A percentile compares a stretch with the other conserved stretches of the same genome.
These are phyloP conservation scores for Funneliformis geosporum DNA, from an alignment of 192 early-diverging fungal species.

Conservation along the genomic window DNA sequence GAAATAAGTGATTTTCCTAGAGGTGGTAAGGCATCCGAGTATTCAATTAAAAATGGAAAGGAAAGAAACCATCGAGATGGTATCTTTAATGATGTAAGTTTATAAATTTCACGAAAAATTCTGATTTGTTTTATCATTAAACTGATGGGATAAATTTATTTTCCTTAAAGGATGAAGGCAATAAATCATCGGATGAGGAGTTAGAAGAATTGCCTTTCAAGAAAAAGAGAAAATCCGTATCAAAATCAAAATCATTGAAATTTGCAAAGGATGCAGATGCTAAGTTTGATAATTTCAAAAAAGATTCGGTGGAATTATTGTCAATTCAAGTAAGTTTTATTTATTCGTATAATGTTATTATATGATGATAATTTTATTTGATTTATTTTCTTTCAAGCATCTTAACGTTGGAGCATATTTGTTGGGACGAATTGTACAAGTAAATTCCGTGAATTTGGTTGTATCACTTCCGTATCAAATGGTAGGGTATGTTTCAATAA, in stretches of 20 bases:
- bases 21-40: neutral
- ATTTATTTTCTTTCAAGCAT: slow-evolving; percentile 50
- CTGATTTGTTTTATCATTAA: neutral
- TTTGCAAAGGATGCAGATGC: slow-evolving; percentile 31
- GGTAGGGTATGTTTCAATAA: slow-evolving; percentile 80
- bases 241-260: slow-evolving; percentile 57
- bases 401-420: slow-evolving; percentile 73
- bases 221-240: slow-evolving; percentile 55
- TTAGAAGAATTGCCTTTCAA: slow-evolving; percentile 44
- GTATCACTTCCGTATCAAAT: slow-evolving; percentile 87
- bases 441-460: slow-evolving; percentile 77
- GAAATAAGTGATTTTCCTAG: neutral
- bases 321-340: slow-evolving; percentile 32
- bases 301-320: slow-evolving; percentile 62
- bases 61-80: neutral
- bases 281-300: slow-evolving; percentile 35
- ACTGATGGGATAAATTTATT: neutral
- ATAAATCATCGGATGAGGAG: slow-evolving; percentile 39
- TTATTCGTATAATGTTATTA: neutral
- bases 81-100: neutral
- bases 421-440: slow-evolving; percentile 76
- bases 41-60: neutral
- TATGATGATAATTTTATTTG: slow-evolving; percentile 6
- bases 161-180: neutral
- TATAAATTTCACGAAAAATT: neutral